Evolutionary conservation across 1,284 basidiomycete species (phyloP).

Genomic region (Austroboletus novae-zelandiae): DNA sequence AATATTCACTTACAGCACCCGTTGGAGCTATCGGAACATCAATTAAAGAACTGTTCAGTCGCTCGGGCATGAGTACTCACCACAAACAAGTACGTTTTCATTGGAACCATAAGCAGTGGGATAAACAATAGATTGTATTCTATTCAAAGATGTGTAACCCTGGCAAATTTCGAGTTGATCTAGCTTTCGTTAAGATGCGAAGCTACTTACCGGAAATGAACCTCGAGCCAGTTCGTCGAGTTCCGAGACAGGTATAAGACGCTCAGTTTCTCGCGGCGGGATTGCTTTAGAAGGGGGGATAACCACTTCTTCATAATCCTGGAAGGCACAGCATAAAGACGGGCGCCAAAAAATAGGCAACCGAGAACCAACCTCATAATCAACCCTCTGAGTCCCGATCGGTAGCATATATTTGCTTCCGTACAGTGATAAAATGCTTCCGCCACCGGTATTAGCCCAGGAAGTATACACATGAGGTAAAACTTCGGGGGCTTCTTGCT

Average conservation of each 20-base stretch:
- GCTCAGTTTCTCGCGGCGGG: slow-evolving; percentile 74
- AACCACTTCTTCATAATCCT: slow-evolving; percentile 82
- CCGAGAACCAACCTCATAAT: slow-evolving; percentile 53
- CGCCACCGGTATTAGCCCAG: slow-evolving; percentile 43
- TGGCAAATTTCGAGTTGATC: slow-evolving; percentile 31
- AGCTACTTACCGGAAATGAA: slow-evolving; percentile 80
- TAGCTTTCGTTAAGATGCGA: background rate
- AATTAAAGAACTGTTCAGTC: slow-evolving; percentile 1
- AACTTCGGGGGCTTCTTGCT: slow-evolving; percentile 59
- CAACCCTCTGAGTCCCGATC: slow-evolving; percentile 72
- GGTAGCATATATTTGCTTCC: slow-evolving; percentile 83
- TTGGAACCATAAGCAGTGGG: slow-evolving; percentile 92
- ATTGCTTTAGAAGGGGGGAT: slow-evolving; percentile 85
- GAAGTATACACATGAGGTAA: slow-evolving; percentile 93
- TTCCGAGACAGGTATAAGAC: slow-evolving; percentile 70
- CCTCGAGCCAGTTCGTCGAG: slow-evolving; percentile 79
- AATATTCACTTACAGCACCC: slow-evolving; percentile 71
- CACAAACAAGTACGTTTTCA: slow-evolving; percentile 96
- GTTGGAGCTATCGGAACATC: slow-evolving; percentile 70
- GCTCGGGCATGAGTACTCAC: slow-evolving; percentile 44
- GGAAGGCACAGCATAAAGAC: slow-evolving; percentile 3
- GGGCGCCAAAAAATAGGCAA: background rate
- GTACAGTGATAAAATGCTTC: slow-evolving; percentile 71
- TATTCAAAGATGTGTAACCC: slow-evolving; percentile 88
- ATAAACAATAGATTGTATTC: slow-evolving; percentile 95